These are phyloP conservation scores for Penicillium occitanis DNA, from an alignment of 2,329 filamentous ascomycete species.

Conservation along the genomic window DNA sequence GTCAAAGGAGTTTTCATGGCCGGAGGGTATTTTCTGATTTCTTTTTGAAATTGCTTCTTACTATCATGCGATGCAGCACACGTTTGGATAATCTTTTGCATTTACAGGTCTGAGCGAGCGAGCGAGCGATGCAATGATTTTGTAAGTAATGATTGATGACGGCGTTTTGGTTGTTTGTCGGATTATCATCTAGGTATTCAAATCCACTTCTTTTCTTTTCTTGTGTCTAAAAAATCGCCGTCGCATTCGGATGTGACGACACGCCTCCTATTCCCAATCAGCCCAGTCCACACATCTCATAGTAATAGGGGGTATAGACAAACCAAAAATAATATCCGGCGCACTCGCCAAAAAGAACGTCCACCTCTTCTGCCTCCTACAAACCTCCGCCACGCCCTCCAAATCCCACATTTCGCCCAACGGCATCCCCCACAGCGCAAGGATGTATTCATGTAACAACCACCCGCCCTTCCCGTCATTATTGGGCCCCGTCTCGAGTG, in stretches of 20 bases:
- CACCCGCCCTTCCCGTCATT: conserved; percentile 21
- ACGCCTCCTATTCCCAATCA: conserved; percentile 30
- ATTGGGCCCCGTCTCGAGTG: conserved; percentile 28
- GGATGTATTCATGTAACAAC: conserved; percentile 43
- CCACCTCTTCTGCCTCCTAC: conserved; percentile 39
- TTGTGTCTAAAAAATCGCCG: conserved; percentile 32
- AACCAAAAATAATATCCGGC: conserved; percentile 43
- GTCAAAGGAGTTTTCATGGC: conserved; percentile 42
- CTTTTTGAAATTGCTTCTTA: neutral
- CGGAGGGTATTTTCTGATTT: conserved; percentile 45
- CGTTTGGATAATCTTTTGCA: neutral
- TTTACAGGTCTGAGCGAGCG: conserved; percentile 21
- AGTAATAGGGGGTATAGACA: conserved; percentile 20
- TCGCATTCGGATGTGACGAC: conserved; percentile 26
- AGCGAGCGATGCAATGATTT: conserved; percentile 25
- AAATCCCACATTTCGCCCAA: conserved; percentile 50
- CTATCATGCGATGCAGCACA: neutral
- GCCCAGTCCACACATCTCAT: conserved; percentile 1
- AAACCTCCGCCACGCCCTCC: conserved; percentile 38
- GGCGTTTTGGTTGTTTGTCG: conserved; percentile 22
- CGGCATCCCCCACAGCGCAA: conserved; percentile 48
- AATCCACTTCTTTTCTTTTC: neutral
- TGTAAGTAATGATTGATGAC: neutral
- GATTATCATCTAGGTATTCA: neutral
- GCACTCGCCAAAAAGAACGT: conserved; percentile 46